Percentiles rank a stretch among this genome's conserved stretches.
phyloP scores from a whole-genome alignment of 2,329 filamentous ascomycete species.

The Beauveria medogensis region DNA sequence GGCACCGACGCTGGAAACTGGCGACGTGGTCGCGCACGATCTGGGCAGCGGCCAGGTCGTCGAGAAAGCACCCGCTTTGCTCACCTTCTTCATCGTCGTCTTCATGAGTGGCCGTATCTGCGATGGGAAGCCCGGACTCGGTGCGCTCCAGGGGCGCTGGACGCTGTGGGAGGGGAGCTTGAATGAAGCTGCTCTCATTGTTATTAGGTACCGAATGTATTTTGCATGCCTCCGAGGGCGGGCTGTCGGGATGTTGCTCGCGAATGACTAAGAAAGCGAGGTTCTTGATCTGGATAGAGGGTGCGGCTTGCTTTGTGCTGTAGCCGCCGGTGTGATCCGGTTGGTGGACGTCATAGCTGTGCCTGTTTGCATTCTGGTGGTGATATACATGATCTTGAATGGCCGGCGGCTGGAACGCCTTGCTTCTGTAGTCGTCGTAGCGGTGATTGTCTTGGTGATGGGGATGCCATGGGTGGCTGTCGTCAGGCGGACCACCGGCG shows the following conservation, averaged over 20 bases:
- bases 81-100: conserved; percentile 21
- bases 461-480: neutral
- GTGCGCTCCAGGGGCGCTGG: conserved; percentile 37
- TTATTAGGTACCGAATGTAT: neutral
- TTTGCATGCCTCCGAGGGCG: neutral
- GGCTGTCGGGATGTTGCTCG: conserved; percentile 19
- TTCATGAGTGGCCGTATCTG: conserved; percentile 25
- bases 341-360: neutral
- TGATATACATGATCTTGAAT: conserved; percentile 9
- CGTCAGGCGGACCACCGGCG: conserved; percentile 10
- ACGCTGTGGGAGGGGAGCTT: conserved; percentile 2
- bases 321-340: conserved; percentile 9
- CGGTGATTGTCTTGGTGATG: neutral
- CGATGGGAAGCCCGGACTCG: conserved; percentile 40
- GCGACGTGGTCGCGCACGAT: conserved; percentile 41
- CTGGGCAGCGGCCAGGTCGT: conserved; percentile 40
- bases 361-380: conserved; percentile 9
- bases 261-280: conserved; percentile 32
- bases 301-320: conserved; percentile 10
- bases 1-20: conserved; percentile 34
- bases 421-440: neutral
- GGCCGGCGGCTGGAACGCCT: neutral
- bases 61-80: conserved; percentile 21
- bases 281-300: conserved; percentile 24
- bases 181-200: conserved; percentile 13